Percentiles rank a stretch among this genome's conserved stretches.
phyloP scores from a whole-genome alignment of 495 filamentous ascomycete genomes.

The Letharia columbiana region DNA sequence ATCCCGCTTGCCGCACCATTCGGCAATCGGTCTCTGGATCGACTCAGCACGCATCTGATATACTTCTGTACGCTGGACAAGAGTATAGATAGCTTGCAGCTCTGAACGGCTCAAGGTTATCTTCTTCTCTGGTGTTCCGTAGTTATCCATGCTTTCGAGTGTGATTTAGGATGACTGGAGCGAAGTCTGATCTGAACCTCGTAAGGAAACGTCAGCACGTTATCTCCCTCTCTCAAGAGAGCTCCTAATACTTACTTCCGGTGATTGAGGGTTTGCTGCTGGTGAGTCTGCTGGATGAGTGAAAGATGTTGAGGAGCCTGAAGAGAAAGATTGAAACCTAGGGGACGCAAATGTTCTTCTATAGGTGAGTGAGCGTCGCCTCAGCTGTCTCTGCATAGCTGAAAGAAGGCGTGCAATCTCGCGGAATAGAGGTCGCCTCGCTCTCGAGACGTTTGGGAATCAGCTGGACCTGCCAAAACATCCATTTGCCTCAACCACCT shows the following conservation, averaged over 20 bases:
- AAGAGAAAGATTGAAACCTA: background rate
- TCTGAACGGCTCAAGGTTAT: constrained; percentile 2
- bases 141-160: background rate
- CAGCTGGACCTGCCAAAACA: background rate
- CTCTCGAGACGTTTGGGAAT: background rate
- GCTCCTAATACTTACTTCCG: background rate
- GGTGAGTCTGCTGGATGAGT: background rate
- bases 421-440: background rate
- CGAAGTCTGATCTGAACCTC: background rate
- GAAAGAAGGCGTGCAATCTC: background rate
- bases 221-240: background rate
- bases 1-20: background rate
- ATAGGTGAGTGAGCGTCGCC: background rate
- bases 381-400: background rate
- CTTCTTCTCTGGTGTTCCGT: background rate
- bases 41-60: background rate
- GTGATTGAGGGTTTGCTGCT: background rate
- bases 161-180: background rate
- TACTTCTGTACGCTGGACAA: background rate
- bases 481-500: background rate
- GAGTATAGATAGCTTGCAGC: constrained; percentile 3
- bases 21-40: background rate
- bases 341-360: background rate
- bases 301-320: background rate
- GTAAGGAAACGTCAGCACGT: background rate